Conservation (phyloP, 345 rosid genomes). For the Bretschneidera sinensis region DNA sequence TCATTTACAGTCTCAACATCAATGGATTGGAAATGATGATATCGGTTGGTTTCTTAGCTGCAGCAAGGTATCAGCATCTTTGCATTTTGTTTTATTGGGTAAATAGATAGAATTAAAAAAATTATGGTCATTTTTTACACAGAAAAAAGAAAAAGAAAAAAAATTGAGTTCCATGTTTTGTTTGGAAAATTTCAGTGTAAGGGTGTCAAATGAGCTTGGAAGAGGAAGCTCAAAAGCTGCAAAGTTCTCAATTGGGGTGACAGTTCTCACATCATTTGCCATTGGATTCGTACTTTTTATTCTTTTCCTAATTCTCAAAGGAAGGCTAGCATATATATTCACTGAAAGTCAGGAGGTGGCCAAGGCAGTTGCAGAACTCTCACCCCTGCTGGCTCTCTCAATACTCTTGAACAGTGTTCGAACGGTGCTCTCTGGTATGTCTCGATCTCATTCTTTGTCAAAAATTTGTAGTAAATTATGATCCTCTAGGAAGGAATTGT, state of each 20-base stretch:
- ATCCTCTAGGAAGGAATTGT: too few relatives aligned
- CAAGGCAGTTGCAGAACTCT: conserved; percentile 50
- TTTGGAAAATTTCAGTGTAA: conserved; percentile 59
- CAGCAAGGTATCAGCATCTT: conserved; percentile 52
- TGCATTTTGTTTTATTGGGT: too few relatives aligned
- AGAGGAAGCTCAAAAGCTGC: conserved; percentile 53
- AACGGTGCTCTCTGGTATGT: conserved; percentile 70
- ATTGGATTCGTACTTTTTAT: conserved; percentile 46
- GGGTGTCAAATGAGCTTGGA: conserved; percentile 83
- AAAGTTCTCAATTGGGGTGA: conserved; percentile 41
- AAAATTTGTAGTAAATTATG: too few relatives aligned
- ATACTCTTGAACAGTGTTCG: conserved; percentile 70
- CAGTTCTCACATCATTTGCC: conserved; percentile 41
- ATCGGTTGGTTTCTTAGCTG: conserved; percentile 66
- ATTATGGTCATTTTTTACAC: too few relatives aligned
- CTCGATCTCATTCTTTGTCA: background rate
- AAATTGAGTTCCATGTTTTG: too few relatives aligned
- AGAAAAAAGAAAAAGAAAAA: too few relatives aligned
- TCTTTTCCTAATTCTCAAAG: conserved; percentile 45
- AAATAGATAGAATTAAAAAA: too few relatives aligned
- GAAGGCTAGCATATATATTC: conserved; percentile 50
- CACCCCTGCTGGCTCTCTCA: conserved; percentile 65
- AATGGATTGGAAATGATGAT: conserved; percentile 80
- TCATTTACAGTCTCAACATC: conserved; percentile 65
- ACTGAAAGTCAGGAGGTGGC: conserved; percentile 45